Base-by-base conservation (phyloP, 2,329 filamentous ascomycete genomes). In the Thielaviopsis populi region DNA sequence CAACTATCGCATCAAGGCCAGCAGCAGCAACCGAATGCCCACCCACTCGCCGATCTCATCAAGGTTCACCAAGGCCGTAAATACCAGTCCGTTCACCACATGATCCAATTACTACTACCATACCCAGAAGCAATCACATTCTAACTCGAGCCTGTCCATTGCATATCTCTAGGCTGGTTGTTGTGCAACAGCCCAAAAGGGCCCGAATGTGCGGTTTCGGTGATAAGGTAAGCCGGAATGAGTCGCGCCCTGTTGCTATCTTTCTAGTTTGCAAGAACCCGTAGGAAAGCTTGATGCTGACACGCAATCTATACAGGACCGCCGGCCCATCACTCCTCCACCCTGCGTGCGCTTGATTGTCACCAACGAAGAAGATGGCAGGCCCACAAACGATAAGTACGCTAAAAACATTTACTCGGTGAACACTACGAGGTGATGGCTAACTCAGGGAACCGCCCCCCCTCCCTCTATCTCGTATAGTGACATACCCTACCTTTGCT, bases 151-250 rank as follows among this genome's bases (percentile, higher is more conserved):
- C 8, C 24, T 40, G 7, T 50, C 22, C 59, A 13, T 59, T 11
- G 15, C 40, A 8, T 50, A 11, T 17, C 40, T 59, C 19, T 68
- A 87, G 85, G 67, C 80, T 96, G 61, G 79, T 86, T 68, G 89
- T 96, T 66, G 85, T 89, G 68, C 94, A 99, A 76, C 91, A 97
- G 74, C 94, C 94, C 61, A 81, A 89, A 70, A 85, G 94, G 70
- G 94, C 94, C 68, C 88, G 94, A 67, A 97, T 97, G 94, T 99
- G 94, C 77, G 94, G 94, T 7, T 99, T 97, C 76, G 94, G 94
- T 67, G 94, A 99, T 78, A 99, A 97, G 82, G 89, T 94, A 76
- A 64, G 77, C 69, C 64, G 1, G 6, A 27, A 8, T 15, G 24
- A 50, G 37, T 27, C 22, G 11, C 19, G 22, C 15, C 19, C 24